Evolutionary conservation across 306 rosid genomes (phyloP).

Genomic region (Astragalus membranaceus): DNA sequence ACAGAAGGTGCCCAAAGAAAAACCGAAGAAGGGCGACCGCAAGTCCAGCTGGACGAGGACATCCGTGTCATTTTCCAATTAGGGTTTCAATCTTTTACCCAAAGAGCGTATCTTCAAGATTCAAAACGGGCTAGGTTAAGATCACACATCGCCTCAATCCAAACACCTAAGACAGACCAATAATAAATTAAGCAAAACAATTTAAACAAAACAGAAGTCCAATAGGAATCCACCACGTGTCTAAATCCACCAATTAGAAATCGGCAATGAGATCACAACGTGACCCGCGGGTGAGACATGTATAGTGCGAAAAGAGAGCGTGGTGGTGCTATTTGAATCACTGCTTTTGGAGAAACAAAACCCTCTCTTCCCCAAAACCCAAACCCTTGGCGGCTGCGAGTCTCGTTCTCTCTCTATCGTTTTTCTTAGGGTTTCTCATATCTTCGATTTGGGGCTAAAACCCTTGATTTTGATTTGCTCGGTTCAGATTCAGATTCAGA

Average conservation of each 20-base stretch:
- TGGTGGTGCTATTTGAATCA: slow-evolving; percentile 97
- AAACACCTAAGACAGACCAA: slow-evolving; percentile 24
- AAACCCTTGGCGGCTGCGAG: slow-evolving; percentile 99
- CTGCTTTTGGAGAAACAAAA: slow-evolving; percentile 70
- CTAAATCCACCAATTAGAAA: neutral
- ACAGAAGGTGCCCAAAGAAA: slow-evolving; percentile 15
- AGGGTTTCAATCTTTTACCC: slow-evolving; percentile 58
- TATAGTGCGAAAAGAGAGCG: slow-evolving; percentile 30
- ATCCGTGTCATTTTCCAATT: slow-evolving; percentile 47
- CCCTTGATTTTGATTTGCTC: slow-evolving; percentile 15
- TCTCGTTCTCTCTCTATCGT: slow-evolving; percentile 35
- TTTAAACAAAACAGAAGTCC: neutral
- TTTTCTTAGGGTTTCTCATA: slow-evolving; percentile 39
- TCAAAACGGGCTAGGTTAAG: neutral
- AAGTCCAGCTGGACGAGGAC: slow-evolving; percentile 36
- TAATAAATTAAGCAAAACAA: neutral
- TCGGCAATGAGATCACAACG: neutral
- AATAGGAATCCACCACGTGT: neutral
- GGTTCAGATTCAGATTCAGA: slow-evolving; percentile 25
- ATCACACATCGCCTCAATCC: neutral
- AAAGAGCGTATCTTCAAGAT: slow-evolving; percentile 25
- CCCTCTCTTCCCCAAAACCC: slow-evolving; percentile 87
- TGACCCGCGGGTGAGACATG: slow-evolving; percentile 47
- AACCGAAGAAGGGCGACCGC: slow-evolving; percentile 14
- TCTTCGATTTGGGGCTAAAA: slow-evolving; percentile 28